Conservation (phyloP, 2,329 filamentous ascomycete genomes). For the Cercospora brassicicola region DNA sequence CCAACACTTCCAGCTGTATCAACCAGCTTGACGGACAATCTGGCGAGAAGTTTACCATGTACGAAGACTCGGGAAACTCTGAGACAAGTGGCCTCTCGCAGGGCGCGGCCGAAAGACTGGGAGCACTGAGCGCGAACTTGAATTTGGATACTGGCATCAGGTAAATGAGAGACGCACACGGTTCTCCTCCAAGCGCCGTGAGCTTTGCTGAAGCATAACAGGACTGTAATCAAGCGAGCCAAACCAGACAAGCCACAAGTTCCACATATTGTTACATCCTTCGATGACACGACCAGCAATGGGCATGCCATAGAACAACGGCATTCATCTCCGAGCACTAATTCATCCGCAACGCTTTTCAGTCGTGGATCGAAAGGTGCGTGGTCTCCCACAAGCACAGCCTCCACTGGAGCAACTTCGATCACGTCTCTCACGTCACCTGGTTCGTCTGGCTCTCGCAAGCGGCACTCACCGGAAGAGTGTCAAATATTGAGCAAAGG, state of each 20-base stretch:
- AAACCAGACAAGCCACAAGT: conserved; percentile 29
- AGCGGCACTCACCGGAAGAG: conserved; percentile 33
- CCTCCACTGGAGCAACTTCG: conserved; percentile 40
- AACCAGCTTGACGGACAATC: conserved; percentile 28
- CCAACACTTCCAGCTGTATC: conserved; percentile 3
- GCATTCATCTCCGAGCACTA: conserved; percentile 22
- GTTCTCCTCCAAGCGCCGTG: not conserved
- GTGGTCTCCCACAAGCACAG: conserved; percentile 36
- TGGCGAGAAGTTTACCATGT: not conserved
- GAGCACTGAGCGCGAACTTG: conserved; percentile 29
- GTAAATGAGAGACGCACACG: not conserved
- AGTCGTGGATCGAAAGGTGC: conserved; percentile 17
- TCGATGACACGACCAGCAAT: conserved; percentile 18
- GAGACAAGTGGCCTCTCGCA: conserved; percentile 10
- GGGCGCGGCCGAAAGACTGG: conserved; percentile 14
- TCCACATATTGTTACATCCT: conserved; percentile 29
- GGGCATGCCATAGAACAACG: conserved; percentile 18
- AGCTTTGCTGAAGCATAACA: conserved; percentile 1
- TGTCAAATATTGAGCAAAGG: conserved; percentile 29
- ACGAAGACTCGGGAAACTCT: not conserved
- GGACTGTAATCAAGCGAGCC: conserved; percentile 34
- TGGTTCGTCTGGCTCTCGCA: conserved; percentile 30
- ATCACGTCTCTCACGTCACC: conserved; percentile 29
- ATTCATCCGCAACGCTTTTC: conserved; percentile 21
- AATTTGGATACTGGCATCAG: conserved; percentile 19